A percentile compares a stretch with the other conserved stretches of the same genome.
These are phyloP conservation scores for Fusarium sublunatum DNA, from an alignment of 2,329 filamentous ascomycete species.

Conservation along the genomic window DNA sequence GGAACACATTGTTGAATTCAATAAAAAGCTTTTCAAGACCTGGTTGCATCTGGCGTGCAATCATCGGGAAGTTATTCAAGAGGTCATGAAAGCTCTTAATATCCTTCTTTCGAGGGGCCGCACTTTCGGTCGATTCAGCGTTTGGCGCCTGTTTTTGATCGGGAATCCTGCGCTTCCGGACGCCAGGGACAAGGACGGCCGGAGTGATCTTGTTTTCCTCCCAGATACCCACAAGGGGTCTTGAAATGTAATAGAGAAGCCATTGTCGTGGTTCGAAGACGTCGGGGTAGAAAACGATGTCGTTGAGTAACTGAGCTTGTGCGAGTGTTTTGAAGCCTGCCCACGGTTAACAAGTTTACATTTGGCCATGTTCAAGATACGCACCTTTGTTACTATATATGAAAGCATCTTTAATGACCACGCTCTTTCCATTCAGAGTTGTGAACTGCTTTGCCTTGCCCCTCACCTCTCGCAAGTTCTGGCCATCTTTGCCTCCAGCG, in stretches of 20 bases:
- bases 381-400: conserved; percentile 96
- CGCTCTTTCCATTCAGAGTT: conserved; percentile 90
- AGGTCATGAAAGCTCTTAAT: conserved; percentile 92
- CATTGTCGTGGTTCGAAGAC: conserved; percentile 91
- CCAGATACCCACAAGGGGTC: conserved; percentile 84
- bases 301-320: conserved; percentile 86
- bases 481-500: conserved; percentile 66
- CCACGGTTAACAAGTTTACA: conserved; percentile 38
- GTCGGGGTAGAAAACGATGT: conserved; percentile 89
- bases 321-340: conserved; percentile 90
- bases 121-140: conserved; percentile 56
- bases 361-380: conserved; percentile 3
- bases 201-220: conserved; percentile 79
- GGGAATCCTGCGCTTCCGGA: conserved; percentile 53
- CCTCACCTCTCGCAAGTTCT: conserved; percentile 83
- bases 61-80: conserved; percentile 91
- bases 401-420: conserved; percentile 92
- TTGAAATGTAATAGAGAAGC: conserved; percentile 96
- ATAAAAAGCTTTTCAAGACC: conserved; percentile 90
- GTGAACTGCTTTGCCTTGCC: conserved; percentile 95
- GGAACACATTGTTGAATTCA: conserved; percentile 87
- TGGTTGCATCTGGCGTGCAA: conserved; percentile 93
- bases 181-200: conserved; percentile 66
- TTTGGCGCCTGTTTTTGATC: conserved; percentile 53
- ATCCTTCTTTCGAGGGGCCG: conserved; percentile 78